Conservation (phyloP, 257 asterid genomes). For the Sherardia arvensis region DNA sequence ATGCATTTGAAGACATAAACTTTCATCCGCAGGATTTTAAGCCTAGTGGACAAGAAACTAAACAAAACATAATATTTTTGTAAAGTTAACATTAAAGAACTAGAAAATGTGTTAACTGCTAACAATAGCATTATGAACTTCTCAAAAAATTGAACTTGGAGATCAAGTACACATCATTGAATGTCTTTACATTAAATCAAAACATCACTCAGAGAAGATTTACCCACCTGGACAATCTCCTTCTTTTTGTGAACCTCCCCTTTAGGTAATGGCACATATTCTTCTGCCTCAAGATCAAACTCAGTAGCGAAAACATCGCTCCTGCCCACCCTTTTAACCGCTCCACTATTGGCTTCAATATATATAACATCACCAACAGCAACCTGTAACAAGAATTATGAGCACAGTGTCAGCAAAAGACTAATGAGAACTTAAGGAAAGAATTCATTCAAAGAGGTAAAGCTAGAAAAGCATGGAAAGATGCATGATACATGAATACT, state of each 20-base stretch:
- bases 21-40: not conserved
- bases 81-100: not conserved
- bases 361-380: constrained; percentile 98
- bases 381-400: constrained; percentile 41
- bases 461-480: not conserved
- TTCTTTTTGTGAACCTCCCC: constrained; percentile 99
- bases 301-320: constrained; percentile 98
- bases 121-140: not conserved
- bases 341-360: constrained; percentile 90
- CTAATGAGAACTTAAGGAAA: not conserved
- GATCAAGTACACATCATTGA: not conserved
- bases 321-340: constrained; percentile 96
- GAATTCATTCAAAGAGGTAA: not conserved
- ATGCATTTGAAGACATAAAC: not conserved
- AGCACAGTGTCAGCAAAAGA: not conserved
- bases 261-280: constrained; percentile 94
- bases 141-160: not conserved
- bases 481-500: not conserved
- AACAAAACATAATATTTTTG: not conserved
- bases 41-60: not conserved
- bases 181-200: not conserved
- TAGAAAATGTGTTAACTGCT: not conserved
- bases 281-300: constrained; percentile 98
- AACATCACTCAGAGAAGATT: not conserved
- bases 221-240: constrained; percentile 84